Evolutionary conservation across 31 red algal genomes (phyloP), one percentile per base, ranked within the genome.

Genomic region (Porphyra umbilicalis): DNA sequence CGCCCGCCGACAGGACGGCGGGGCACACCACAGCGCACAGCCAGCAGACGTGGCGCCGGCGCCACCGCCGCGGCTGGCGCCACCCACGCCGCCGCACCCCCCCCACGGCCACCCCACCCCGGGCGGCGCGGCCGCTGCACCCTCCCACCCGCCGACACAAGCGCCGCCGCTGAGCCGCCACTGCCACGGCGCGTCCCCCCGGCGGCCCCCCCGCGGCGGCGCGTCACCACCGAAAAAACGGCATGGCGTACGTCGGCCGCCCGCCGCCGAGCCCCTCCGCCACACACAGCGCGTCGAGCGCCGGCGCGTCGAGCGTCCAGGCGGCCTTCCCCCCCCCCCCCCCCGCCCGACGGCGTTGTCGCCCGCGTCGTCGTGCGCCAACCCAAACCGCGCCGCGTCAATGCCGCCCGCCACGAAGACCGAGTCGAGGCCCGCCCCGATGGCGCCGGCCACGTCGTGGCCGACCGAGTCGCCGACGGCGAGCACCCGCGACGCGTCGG

Each of bases 381-480:
- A 29, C 57, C 57, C 57, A 18, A 71, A 18, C 25, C 11, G 0
- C 11, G 10, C 57, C 11, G 57, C 57, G 25, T 71, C 25, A 8
- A 71, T 71, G 25, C 57, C 57, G 25, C 57, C 57, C 18, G 25
- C 57, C 30, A 89, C 86, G 68, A 85, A 94, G 39, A 96, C 75
- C 38, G 77, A 84, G 40, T 92, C 90, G 35, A 97, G 82, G 29
- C 87, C 87, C 39, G 83, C 77, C 25, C 81, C 80, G 3, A 57
- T 78, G 35, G 90, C 94, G 35, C 94, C 94, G 33, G 84, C 37
- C 33, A 97, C 82, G 83, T 97, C 94, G 75, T 97, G 94, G 9
- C 42, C 85, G n/a, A 97, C 32, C 44, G 87, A 90, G 79, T 97
- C 94, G 14, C 94, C 94, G 35, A 97, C 79, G 7, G 90, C 90